Percentiles rank a stretch among this genome's conserved stretches.
phyloP scores from a whole-genome alignment of 2,329 filamentous ascomycete species.

The Endocalyx cinctus region DNA sequence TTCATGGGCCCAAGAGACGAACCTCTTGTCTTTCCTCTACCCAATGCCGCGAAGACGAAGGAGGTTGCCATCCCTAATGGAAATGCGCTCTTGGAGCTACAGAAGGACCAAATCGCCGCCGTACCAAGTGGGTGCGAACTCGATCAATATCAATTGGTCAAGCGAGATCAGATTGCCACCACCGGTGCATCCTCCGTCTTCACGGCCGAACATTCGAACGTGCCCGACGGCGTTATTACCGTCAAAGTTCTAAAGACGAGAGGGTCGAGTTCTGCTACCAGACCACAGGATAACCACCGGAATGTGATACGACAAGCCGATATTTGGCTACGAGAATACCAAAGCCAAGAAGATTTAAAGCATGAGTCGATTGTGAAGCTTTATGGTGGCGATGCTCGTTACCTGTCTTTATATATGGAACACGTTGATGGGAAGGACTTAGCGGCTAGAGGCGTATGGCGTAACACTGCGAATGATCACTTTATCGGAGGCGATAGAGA shows the following conservation, averaged over 20 bases:
- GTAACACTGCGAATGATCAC: slow-evolving; percentile 39
- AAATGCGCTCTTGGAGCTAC: slow-evolving; percentile 48
- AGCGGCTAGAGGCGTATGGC: slow-evolving; percentile 45
- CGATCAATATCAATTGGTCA: slow-evolving; percentile 51
- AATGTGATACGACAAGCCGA: slow-evolving; percentile 56
- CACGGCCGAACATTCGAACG: slow-evolving; percentile 47
- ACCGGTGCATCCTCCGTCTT: slow-evolving; percentile 53
- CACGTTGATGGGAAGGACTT: slow-evolving; percentile 54
- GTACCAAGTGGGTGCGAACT: slow-evolving; percentile 47
- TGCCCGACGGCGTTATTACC: slow-evolving; percentile 51
- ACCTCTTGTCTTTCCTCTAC: slow-evolving; percentile 47
- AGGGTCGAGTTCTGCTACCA: slow-evolving; percentile 33
- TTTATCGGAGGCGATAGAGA: slow-evolving; percentile 48
- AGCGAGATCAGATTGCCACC: slow-evolving; percentile 51
- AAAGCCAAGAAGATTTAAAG: slow-evolving; percentile 49
- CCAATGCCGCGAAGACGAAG: slow-evolving; percentile 41
- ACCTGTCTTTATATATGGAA: slow-evolving; percentile 58
- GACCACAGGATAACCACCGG: slow-evolving; percentile 46
- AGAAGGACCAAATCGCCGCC: slow-evolving; percentile 43
- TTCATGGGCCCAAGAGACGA: slow-evolving; percentile 47
- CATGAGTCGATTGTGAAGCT: slow-evolving; percentile 55
- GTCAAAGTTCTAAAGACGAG: slow-evolving; percentile 58
- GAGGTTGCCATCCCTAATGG: slow-evolving; percentile 41
- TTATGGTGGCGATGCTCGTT: slow-evolving; percentile 56
- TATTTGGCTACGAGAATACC: slow-evolving; percentile 55